Conservation (phyloP, 768 basidiomycete species). For the Amanita subjunquillea region DNA sequence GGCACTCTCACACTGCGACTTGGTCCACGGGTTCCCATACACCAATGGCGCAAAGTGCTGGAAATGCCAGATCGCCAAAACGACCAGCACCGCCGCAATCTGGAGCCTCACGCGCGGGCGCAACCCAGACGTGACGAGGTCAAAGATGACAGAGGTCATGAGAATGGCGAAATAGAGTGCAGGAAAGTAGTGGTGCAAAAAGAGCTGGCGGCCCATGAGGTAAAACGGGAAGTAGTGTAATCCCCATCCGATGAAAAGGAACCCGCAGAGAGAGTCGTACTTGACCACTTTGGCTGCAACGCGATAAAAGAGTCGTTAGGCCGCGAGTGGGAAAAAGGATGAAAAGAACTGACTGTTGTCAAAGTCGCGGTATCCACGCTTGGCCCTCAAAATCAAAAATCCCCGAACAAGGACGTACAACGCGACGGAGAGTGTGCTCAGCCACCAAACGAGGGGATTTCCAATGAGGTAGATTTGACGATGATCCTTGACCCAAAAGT, state of each 20-base stretch:
- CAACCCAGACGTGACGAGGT: conserved; percentile 72
- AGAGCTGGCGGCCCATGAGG: conserved; percentile 94
- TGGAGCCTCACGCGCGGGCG: conserved; percentile 72
- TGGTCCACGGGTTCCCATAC: conserved; percentile 88
- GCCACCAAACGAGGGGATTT: conserved; percentile 91
- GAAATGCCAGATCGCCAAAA: conserved; percentile 74
- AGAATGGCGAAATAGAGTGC: conserved; percentile 92
- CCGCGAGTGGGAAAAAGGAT: not conserved
- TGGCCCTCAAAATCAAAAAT: conserved; percentile 76
- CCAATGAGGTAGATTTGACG: conserved; percentile 93
- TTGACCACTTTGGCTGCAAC: conserved; percentile 73
- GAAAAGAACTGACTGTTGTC: conserved; percentile 62
- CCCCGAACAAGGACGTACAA: conserved; percentile 63
- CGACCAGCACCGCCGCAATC: conserved; percentile 62
- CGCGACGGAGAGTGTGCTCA: conserved; percentile 61
- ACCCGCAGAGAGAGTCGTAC: conserved; percentile 84
- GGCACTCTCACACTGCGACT: conserved; percentile 57
- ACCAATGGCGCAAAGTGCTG: conserved; percentile 68
- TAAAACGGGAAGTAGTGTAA: conserved; percentile 97
- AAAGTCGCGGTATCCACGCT: conserved; percentile 88
- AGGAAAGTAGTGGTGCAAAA: conserved; percentile 97
- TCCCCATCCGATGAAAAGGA: conserved; percentile 87
- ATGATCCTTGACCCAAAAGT: conserved; percentile 98
- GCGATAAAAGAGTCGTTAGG: not conserved
- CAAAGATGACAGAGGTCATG: conserved; percentile 67